Base-by-base conservation (phyloP, 495 filamentous ascomycete genomes). In the Penicillium flavigenum region DNA sequence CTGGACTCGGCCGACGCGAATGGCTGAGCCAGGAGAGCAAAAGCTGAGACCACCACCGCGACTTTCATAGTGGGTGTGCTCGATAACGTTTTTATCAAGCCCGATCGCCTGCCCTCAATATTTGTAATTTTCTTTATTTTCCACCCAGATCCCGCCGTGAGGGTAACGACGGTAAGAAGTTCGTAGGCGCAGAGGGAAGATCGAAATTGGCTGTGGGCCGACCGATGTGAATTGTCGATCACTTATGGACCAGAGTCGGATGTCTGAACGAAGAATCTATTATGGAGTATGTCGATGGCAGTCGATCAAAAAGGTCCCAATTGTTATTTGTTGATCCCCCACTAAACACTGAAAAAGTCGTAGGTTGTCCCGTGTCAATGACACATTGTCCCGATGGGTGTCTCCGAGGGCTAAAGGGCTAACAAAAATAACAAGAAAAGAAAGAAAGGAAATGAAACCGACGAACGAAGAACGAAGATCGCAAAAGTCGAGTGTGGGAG, bases 201-300 rank as follows among this genome's bases (percentile, higher is more conserved):
- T 17, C 17, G 26, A 57, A 49, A 42, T n/a, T 31, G 34, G 41
- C 11, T 46, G 43, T 54, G 60, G 56, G 57, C 60, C 60, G 63
- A 65, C 63, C 60, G 60, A 29, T 34, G 55, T 48, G 58, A 47
- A 19, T 39, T 56, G 63, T 49, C 57, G 63, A 65, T 65, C 60
- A 47, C 61, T 31, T 54, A 19, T 54, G 54, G 32, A 45, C 20
- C 41, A 27, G 9, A 34, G 14, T 27, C 11, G 26, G n/a, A 20
- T 38, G 38, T 9, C 19, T 41, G 42, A 19, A 45, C 27, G 27
- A 34, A 17, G 45, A 34, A 45, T 16, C 3, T 31, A 29, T 51
- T 27, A n/a, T 26, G 24, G 24, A 26, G 24, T 26, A 26, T 17
- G 9, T 14, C 8, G 20, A 27, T 46, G 24, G 36, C 10, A 29